These are phyloP conservation scores for Meripilus lineatus DNA, from an alignment of 1,284 basidiomycete species.

Conservation along the genomic window DNA sequence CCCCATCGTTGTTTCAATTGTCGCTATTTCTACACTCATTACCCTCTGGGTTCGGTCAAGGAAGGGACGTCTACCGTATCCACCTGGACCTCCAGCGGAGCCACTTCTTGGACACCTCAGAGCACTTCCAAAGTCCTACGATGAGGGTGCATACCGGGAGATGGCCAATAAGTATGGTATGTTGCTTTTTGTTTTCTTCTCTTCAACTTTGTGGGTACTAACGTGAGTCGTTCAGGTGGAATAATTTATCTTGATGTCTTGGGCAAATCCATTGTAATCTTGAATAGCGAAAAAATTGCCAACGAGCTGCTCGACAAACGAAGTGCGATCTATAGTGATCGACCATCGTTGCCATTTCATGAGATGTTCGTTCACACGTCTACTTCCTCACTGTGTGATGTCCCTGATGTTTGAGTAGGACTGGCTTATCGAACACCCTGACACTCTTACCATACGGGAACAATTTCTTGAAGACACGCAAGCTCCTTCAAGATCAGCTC, in stretches of 20 bases:
- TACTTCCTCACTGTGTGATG: too few species aligned
- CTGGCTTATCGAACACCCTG: not conserved
- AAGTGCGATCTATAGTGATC: constrained; percentile 12
- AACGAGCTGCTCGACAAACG: constrained; percentile 15
- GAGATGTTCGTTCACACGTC: too few species aligned
- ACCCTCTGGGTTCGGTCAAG: too few species aligned
- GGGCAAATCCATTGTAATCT: constrained; percentile 2
- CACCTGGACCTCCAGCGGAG: constrained; percentile 8
- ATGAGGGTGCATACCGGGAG: constrained; percentile 5
- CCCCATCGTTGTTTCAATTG: too few species aligned
- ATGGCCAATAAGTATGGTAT: constrained; percentile 10
- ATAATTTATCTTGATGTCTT: constrained; percentile 2
- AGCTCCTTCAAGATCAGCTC: not conserved
- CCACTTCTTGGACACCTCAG: constrained; percentile 11
- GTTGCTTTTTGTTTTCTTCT: not conserved
- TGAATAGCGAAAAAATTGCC: constrained; percentile 8
- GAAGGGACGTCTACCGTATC: too few species aligned
- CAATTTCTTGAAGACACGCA: not conserved
- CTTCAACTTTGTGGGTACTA: not conserved
- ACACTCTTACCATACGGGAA: not conserved
- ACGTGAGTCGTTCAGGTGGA: too few species aligned
- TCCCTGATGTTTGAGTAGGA: not conserved
- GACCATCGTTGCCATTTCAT: too few species aligned
- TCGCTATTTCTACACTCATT: too few species aligned
- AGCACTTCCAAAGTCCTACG: constrained; percentile 5